phyloP scores from a whole-genome alignment of 352 stramenopile genomes.

The Phytophthora chlamydospora region DNA sequence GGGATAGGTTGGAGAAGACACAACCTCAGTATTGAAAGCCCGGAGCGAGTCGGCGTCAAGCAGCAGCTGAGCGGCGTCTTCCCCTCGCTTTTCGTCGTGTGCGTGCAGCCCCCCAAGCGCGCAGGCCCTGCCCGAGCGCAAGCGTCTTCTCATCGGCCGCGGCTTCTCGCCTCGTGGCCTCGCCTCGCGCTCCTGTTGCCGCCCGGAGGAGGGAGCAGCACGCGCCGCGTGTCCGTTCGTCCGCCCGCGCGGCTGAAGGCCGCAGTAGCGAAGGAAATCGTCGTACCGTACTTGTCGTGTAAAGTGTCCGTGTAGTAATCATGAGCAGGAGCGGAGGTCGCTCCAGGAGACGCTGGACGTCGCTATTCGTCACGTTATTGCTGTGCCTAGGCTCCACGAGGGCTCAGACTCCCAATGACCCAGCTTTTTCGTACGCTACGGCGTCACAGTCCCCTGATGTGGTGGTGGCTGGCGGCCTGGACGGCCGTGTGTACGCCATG shows the following conservation, averaged over 20 bases:
- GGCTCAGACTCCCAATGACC: constrained; percentile 1
- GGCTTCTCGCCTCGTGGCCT: constrained; percentile 18
- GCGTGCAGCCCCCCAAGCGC: too few relatives aligned
- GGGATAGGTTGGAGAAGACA: too few relatives aligned
- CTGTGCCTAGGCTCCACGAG: not conserved
- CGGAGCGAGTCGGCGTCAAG: too few relatives aligned
- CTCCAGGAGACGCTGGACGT: constrained; percentile 8
- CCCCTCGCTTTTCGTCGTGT: too few relatives aligned
- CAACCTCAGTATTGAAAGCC: too few relatives aligned
- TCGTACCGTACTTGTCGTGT: constrained; percentile 10
- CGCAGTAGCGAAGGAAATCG: not conserved
- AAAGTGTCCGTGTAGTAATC: constrained; percentile 6
- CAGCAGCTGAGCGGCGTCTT: too few relatives aligned
- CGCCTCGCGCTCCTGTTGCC: constrained; percentile 19
- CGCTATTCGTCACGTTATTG: constrained; percentile 14
- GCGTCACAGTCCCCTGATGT: constrained; percentile 43
- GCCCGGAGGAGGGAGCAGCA: constrained; percentile 1
- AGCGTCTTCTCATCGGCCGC: constrained; percentile 13
- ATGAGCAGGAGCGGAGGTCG: constrained; percentile 26
- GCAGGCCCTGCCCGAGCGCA: too few relatives aligned
- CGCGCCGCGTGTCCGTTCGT: constrained; percentile 28
- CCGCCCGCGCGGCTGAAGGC: constrained; percentile 8
- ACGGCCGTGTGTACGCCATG: constrained; percentile 78
- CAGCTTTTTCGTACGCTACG: constrained; percentile 25
- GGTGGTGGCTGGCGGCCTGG: constrained; percentile 72